Conservation (phyloP, 2,329 filamentous ascomycete genomes). For the Fusarium brachygibbosum region DNA sequence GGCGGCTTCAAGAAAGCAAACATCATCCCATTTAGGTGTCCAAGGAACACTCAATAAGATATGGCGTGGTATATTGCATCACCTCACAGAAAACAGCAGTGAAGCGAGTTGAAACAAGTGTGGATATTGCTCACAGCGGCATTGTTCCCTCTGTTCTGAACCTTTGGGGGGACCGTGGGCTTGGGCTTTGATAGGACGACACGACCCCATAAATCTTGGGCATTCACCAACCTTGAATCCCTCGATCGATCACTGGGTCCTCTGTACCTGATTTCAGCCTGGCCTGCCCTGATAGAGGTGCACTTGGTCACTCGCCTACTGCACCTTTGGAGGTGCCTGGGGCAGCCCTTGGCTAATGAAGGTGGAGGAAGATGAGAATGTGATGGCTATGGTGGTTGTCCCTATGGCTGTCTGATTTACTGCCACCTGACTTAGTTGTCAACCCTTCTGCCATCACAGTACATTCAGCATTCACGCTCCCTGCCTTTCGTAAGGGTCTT, state of each 20-base stretch:
- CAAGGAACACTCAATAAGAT: slow-evolving; percentile 23
- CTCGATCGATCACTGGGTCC: slow-evolving; percentile 44
- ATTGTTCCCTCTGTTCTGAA: slow-evolving; percentile 24
- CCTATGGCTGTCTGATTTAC: slow-evolving; percentile 38
- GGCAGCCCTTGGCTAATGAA: slow-evolving; percentile 28
- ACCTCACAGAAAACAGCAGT: slow-evolving; percentile 31
- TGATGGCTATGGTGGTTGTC: slow-evolving; percentile 39
- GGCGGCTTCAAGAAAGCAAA: slow-evolving; percentile 26
- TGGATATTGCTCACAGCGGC: slow-evolving; percentile 42
- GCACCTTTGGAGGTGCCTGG: slow-evolving; percentile 23
- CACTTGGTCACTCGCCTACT: slow-evolving; percentile 35
- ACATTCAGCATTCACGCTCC: slow-evolving; percentile 22
- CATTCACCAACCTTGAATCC: slow-evolving; percentile 45
- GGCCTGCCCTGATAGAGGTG: slow-evolving; percentile 23
- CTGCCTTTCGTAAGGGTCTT: slow-evolving; percentile 15
- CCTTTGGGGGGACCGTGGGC: slow-evolving; percentile 27
- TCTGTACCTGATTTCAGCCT: slow-evolving; percentile 39
- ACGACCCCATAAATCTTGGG: slow-evolving; percentile 42
- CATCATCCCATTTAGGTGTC: slow-evolving; percentile 20
- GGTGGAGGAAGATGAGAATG: slow-evolving; percentile 33
- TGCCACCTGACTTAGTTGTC: slow-evolving; percentile 40
- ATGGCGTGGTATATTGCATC: slow-evolving; percentile 38
- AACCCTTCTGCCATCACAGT: slow-evolving; percentile 32
- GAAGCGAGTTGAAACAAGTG: slow-evolving; percentile 45
- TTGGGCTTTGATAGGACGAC: slow-evolving; percentile 43